Conservation (phyloP, 148 eudicot genomes). For the Amaranthus hypochondriacus region DNA sequence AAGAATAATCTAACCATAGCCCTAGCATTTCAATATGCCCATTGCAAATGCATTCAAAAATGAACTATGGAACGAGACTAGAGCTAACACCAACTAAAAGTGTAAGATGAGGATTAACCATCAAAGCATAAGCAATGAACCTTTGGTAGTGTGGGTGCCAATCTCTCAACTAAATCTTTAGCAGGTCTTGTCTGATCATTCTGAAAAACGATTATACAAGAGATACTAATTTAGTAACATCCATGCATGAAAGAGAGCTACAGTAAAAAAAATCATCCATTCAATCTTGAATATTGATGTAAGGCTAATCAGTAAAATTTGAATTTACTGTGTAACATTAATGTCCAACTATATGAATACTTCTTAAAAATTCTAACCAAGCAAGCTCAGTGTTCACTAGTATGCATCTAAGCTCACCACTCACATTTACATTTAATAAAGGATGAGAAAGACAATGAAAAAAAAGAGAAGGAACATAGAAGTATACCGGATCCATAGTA, state of each 20-base stretch:
- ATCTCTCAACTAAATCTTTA: conserved; percentile 42
- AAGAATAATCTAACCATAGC: neutral
- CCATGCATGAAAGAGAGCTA: too few species aligned
- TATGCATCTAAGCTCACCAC: too few species aligned
- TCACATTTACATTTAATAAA: too few species aligned
- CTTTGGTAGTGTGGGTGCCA: conserved; percentile 55
- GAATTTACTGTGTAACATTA: too few species aligned
- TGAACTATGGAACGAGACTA: neutral
- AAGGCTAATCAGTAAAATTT: too few species aligned
- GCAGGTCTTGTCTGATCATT: conserved; percentile 43
- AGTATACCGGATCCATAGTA: conserved; percentile 20
- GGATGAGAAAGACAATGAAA: neutral
- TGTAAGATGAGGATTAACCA: conserved; percentile 42
- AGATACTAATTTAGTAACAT: conserved; percentile 5
- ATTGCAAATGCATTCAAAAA: neutral
- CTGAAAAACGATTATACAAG: conserved; percentile 30
- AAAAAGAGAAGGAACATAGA: neutral
- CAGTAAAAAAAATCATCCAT: too few species aligned
- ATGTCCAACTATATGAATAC: too few species aligned
- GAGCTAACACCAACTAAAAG: conserved; percentile 15
- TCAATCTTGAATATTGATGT: too few species aligned
- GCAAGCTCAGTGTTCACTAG: too few species aligned
- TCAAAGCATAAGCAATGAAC: conserved; percentile 50
- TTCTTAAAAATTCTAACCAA: too few species aligned
- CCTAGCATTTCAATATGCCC: neutral